These are phyloP conservation scores for Phytophthora pseudosyringae DNA, from an alignment of 352 stramenopile species.

Conservation along the genomic window DNA sequence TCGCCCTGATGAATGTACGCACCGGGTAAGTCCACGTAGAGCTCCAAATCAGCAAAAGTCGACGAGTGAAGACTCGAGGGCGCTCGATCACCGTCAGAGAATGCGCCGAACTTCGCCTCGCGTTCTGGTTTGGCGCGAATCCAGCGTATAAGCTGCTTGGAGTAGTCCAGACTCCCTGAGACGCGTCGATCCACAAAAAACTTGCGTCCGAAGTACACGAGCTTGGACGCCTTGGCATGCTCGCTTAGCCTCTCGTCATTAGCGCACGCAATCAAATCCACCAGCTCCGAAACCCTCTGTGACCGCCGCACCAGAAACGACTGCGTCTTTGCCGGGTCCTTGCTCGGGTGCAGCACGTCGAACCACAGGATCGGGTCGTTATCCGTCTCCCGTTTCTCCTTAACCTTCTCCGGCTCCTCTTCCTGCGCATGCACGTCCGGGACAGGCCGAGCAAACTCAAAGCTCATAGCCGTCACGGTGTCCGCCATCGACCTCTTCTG, in stretches of 20 bases:
- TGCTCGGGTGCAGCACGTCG: conserved; percentile 75
- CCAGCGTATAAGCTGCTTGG: conserved; percentile 58
- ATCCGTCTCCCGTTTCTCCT: conserved; percentile 12
- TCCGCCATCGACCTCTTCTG: conserved; percentile 67
- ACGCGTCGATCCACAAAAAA: conserved; percentile 69
- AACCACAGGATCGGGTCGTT: conserved; percentile 71
- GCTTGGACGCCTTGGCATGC: conserved; percentile 49
- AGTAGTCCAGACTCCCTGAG: conserved; percentile 57
- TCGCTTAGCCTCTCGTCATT: conserved; percentile 64
- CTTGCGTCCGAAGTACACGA: conserved; percentile 64
- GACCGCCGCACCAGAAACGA: conserved; percentile 77
- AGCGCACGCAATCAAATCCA: conserved; percentile 70
- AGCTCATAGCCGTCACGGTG: conserved; percentile 61
- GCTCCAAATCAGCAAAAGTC: conserved; percentile 55
- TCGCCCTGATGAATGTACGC: conserved; percentile 83
- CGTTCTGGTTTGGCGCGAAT: conserved; percentile 48
- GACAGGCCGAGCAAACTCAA: conserved; percentile 63
- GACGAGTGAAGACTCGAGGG: conserved; percentile 47
- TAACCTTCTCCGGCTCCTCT: conserved; percentile 2
- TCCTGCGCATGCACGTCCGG: conserved; percentile 18
- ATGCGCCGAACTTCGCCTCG: conserved; percentile 37
- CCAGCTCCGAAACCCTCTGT: conserved; percentile 53
- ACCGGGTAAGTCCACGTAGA: conserved; percentile 61
- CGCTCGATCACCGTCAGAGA: conserved; percentile 3
- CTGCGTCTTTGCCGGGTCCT: conserved; percentile 68